Evolutionary conservation across 2,329 filamentous ascomycete genomes (phyloP).

Genomic region (Colletotrichum chrysophilum): DNA sequence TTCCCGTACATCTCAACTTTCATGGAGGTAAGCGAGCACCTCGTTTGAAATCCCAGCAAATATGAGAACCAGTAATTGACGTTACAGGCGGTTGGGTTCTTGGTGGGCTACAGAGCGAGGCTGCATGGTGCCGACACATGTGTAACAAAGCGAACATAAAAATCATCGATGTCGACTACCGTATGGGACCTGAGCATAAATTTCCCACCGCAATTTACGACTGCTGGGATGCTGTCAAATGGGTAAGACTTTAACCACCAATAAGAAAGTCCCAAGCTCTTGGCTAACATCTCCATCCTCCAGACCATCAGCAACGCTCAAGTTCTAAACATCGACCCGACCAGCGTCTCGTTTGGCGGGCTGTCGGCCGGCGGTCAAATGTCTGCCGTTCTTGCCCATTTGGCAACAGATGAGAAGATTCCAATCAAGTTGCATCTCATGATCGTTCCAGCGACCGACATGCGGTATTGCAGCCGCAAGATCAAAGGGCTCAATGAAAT

Average conservation of each 20-base stretch:
- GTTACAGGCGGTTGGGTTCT: constrained; percentile 28
- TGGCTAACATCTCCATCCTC: background rate
- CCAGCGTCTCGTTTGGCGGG: constrained; percentile 27
- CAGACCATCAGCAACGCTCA: constrained; percentile 14
- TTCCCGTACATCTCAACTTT: constrained; percentile 29
- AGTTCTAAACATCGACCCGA: constrained; percentile 21
- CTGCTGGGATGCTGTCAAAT: constrained; percentile 33
- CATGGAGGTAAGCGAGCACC: constrained; percentile 25
- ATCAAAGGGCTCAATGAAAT: constrained; percentile 10
- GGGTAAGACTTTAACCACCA: constrained; percentile 19
- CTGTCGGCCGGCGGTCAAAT: constrained; percentile 30
- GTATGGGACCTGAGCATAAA: constrained; percentile 29
- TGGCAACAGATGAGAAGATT: constrained; percentile 34
- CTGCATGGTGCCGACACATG: constrained; percentile 31
- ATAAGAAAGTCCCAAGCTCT: background rate
- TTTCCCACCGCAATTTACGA: constrained; percentile 30
- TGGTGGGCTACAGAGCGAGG: constrained; percentile 27
- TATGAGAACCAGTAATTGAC: background rate
- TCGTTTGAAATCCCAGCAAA: background rate
- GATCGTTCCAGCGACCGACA: constrained; percentile 36
- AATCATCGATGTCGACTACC: constrained; percentile 33
- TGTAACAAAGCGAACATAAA: constrained; percentile 29
- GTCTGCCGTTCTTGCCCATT: constrained; percentile 36
- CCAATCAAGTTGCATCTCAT: constrained; percentile 34
- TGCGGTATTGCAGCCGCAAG: constrained; percentile 31